Conservation (phyloP, 2,329 filamentous ascomycete species). For the Fusarium illudens region DNA sequence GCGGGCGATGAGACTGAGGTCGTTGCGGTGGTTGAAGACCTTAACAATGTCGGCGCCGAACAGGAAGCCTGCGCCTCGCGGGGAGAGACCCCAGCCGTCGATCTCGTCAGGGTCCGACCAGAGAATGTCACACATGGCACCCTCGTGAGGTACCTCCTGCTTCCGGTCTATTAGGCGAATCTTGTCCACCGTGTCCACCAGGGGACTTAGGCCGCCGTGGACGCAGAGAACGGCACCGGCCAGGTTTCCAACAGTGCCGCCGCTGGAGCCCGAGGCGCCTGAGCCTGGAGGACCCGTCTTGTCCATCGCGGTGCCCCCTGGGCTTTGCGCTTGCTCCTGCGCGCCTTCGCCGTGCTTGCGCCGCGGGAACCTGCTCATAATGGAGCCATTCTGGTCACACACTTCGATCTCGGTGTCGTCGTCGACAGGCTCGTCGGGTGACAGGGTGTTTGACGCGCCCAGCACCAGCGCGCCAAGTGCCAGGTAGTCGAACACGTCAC, state of each 20-base stretch:
- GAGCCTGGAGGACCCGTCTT: conserved; percentile 79
- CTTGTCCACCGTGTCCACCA: conserved; percentile 94
- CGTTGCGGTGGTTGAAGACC: conserved; percentile 93
- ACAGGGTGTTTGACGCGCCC: conserved; percentile 77
- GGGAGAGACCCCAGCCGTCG: conserved; percentile 94
- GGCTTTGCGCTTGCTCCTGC: conserved; percentile 41
- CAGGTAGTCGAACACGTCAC: conserved; percentile 97
- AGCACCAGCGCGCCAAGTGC: conserved; percentile 89
- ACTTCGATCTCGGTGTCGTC: conserved; percentile 93
- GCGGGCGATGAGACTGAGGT: conserved; percentile 88
- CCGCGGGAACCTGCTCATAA: conserved; percentile 77
- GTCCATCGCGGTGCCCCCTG: conserved; percentile 41
- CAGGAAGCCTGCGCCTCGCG: conserved; percentile 92
- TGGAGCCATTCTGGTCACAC: conserved; percentile 81
- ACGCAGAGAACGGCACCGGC: conserved; percentile 92
- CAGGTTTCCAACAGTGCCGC: conserved; percentile 69
- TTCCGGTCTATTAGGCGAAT: conserved; percentile 95
- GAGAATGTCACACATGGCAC: conserved; percentile 97
- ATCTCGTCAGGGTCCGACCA: conserved; percentile 99
- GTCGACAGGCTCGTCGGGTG: conserved; percentile 61
- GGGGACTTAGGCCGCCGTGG: conserved; percentile 88
- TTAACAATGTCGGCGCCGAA: conserved; percentile 97
- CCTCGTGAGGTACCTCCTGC: conserved; percentile 98
- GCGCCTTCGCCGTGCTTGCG: conserved; percentile 44
- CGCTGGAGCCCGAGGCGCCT: conserved; percentile 76